Base-by-base conservation (phyloP, 2,329 filamentous ascomycete species). In the Purpureocillium lavendulum region DNA sequence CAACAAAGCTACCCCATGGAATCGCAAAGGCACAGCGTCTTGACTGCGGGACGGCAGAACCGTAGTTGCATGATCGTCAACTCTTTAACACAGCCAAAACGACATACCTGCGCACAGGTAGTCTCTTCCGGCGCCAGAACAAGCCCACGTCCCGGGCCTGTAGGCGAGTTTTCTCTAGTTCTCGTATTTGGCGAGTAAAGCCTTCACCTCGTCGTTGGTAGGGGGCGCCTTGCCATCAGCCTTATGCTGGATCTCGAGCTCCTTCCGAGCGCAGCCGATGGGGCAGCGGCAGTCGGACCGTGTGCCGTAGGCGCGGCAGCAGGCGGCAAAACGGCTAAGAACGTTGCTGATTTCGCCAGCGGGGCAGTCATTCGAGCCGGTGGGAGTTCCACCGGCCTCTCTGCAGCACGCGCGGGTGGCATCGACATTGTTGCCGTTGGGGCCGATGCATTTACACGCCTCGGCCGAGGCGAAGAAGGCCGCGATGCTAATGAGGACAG, bases 361-460 rank as follows among this genome's bases (percentile, higher is more conserved):
- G 11, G 39, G 33, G 26, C 39, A 40, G 7, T 40, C n/a, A 10
- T 10, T 10, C 33, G 29, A 17, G 15, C 4, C 24, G 3, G 17
- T 7, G 17, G 33, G 0, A 2, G 4, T 16, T 18, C 40, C 33
- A 30, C 37, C 37, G 11, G 33, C 33, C 12, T 35, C 2, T 4
- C 8, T 7, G 40, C 40, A 42, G 35, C 40, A 42, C 2, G 15
- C 21, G 2, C 21, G 1, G 17, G 40, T 42, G 33, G 37, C 37
- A 9, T 8, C 29, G 2, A 11, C 33, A 29, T 40, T 42, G 36
- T 28, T 33, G 24, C 35, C 35, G 4, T 2, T 7, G 35, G 14
- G 0, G 3, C 1, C 1, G 31, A 41, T 33, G 17, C 40, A 41
- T 24, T 41, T 21, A 35, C 40, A 41, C 17, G 40, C 40, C 24